These are phyloP conservation scores for Podila clonocystis DNA, from an alignment of 192 early-diverging fungal genomes.

Conservation along the genomic window DNA sequence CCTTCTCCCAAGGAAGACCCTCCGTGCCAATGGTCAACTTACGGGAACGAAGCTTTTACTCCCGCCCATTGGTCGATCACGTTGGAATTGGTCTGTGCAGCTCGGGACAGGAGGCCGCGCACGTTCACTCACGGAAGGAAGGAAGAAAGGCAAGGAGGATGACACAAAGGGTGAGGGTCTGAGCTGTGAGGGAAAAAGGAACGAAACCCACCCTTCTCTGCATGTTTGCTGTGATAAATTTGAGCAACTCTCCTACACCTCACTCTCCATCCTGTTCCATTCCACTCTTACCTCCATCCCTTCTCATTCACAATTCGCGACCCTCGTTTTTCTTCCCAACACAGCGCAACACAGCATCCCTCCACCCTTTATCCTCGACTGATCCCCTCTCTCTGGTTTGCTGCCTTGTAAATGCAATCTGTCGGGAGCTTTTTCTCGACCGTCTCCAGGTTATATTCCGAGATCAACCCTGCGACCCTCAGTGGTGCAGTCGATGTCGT, in stretches of 20 bases:
- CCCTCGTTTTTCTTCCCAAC: not conserved
- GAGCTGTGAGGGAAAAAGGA: too few relatives aligned
- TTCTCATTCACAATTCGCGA: not conserved
- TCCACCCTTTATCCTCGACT: not conserved
- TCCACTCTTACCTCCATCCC: not conserved
- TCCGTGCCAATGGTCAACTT: too few relatives aligned
- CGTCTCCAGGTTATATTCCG: conserved; percentile 91
- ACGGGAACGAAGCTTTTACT: too few relatives aligned
- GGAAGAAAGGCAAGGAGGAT: too few relatives aligned
- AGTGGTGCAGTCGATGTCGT: conserved; percentile 98
- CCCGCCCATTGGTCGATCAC: too few relatives aligned
- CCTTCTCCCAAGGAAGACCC: too few relatives aligned
- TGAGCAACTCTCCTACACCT: not conserved
- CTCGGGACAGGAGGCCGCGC: too few relatives aligned
- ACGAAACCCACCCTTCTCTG: not conserved
- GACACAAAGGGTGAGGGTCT: too few relatives aligned
- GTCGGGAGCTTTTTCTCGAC: conserved; percentile 70
- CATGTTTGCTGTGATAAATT: too few relatives aligned
- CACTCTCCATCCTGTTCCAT: not conserved
- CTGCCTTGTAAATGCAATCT: conserved; percentile 35
- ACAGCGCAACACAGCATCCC: not conserved
- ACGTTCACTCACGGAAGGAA: too few relatives aligned
- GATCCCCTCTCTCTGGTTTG: not conserved
- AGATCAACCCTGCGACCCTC: conserved; percentile 96
- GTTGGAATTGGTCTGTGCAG: too few relatives aligned